These are phyloP conservation scores for Mycena olivaceomarginata DNA, from an alignment of 768 basidiomycete species.

Conservation along the genomic window DNA sequence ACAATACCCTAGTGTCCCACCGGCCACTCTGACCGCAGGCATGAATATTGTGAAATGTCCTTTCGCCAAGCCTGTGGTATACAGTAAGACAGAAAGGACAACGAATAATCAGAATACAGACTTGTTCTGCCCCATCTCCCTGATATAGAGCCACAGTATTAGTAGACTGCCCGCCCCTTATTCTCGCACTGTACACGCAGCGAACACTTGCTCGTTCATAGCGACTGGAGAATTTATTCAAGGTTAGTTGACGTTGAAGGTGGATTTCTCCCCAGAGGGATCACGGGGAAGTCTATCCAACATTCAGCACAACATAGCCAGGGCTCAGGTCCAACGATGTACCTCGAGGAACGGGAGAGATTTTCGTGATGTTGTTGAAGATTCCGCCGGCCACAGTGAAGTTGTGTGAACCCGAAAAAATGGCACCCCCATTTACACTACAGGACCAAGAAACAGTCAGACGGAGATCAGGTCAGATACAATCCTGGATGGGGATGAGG, in stretches of 20 bases:
- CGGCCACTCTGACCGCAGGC: conserved; percentile 4
- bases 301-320: background rate
- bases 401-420: background rate
- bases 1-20: background rate
- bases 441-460: too few relatives aligned
- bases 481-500: too few relatives aligned
- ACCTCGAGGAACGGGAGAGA: background rate
- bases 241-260: background rate
- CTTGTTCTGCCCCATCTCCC: conserved; percentile 13
- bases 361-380: conserved; percentile 1
- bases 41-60: conserved; percentile 1
- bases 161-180: background rate
- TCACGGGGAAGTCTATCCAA: conserved; percentile 11
- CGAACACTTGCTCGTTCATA: background rate
- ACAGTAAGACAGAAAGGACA: background rate
- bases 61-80: conserved; percentile 8
- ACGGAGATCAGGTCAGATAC: too few relatives aligned
- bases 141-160: conserved; percentile 21
- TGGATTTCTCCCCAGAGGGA: conserved; percentile 13
- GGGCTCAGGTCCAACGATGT: background rate
- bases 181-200: conserved; percentile 14
- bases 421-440: background rate
- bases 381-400: conserved; percentile 8
- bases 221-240: background rate
- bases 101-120: background rate